Conservation (phyloP, 352 stramenopile species). For the Peronospora farinosa region DNA sequence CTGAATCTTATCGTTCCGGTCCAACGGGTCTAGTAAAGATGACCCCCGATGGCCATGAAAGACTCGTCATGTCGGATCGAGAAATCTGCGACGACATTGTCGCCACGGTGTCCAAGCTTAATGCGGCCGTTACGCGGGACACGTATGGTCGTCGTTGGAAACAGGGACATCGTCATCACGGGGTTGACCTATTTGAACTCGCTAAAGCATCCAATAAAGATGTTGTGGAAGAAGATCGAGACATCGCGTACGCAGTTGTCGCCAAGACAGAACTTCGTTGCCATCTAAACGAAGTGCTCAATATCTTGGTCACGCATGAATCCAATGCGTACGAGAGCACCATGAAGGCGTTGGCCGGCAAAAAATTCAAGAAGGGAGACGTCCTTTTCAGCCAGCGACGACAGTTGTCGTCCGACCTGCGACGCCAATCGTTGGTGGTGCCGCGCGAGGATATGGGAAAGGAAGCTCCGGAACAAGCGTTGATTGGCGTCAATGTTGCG, state of each 20-base stretch:
- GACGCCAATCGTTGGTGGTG: constrained; percentile 26
- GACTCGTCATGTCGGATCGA: constrained; percentile 33
- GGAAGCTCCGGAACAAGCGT: constrained; percentile 21
- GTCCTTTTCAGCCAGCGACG: constrained; percentile 35
- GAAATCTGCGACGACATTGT: constrained; percentile 40
- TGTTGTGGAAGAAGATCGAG: constrained; percentile 18
- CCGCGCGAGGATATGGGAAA: constrained; percentile 14
- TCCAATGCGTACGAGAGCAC: constrained; percentile 40
- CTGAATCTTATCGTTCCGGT: constrained; percentile 12
- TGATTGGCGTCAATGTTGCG: constrained; percentile 28
- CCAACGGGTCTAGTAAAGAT: constrained; percentile 26
- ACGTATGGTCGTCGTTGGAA: constrained; percentile 46
- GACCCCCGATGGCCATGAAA: constrained; percentile 24
- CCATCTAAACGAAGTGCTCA: constrained; percentile 57
- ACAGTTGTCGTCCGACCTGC: constrained; percentile 18
- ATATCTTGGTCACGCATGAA: constrained; percentile 37
- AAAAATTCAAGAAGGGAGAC: constrained; percentile 41
- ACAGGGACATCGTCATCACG: constrained; percentile 25
- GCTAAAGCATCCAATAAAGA: constrained; percentile 18
- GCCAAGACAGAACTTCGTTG: constrained; percentile 41
- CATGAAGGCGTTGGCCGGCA: constrained; percentile 37
- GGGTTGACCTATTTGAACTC: constrained; percentile 46
- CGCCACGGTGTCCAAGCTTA: constrained; percentile 33
- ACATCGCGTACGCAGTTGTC: constrained; percentile 43
- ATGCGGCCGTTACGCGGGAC: constrained; percentile 25